A percentile compares a stretch with the other conserved stretches of the same genome.
These are phyloP conservation scores for Hypholoma fasciculare DNA, from an alignment of 768 basidiomycete genomes.

Conservation along the genomic window DNA sequence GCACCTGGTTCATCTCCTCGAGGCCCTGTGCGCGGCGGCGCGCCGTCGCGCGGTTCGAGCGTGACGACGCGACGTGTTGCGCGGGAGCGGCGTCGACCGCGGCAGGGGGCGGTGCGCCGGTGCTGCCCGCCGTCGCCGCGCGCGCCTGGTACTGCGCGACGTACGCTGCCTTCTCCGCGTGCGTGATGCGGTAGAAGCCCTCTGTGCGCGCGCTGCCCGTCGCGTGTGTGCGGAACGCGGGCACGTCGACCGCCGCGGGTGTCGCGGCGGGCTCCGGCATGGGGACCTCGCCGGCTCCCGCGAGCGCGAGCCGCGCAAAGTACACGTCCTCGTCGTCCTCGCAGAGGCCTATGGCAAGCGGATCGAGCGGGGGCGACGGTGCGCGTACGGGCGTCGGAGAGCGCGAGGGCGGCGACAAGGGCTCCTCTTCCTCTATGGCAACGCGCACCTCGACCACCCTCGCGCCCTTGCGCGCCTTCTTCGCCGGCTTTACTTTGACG, in stretches of 20 bases:
- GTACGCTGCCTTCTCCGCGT: conserved; percentile 88
- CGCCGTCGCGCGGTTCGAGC: conserved; percentile 91
- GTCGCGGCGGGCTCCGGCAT: conserved; percentile 19
- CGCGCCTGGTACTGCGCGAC: conserved; percentile 86
- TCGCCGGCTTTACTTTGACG: conserved; percentile 36
- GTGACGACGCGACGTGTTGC: conserved; percentile 69
- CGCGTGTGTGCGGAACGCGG: conserved; percentile 71
- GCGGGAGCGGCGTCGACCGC: conserved; percentile 49
- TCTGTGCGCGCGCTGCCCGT: conserved; percentile 92
- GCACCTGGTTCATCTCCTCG: conserved; percentile 93
- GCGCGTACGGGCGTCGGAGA: conserved; percentile 51
- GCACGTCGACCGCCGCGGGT: conserved; percentile 33
- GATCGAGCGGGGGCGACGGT: conserved; percentile 49
- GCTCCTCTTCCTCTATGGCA: conserved; percentile 36
- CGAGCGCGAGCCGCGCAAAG: conserved; percentile 65
- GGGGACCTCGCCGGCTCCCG: conserved; percentile 22
- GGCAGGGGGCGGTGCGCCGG: conserved; percentile 33
- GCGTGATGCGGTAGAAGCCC: conserved; percentile 94
- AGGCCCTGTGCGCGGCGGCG: conserved; percentile 89
- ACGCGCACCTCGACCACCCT: too few relatives aligned
- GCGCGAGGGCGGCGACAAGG: conserved; percentile 41
- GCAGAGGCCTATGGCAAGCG: conserved; percentile 57
- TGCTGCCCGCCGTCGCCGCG: conserved; percentile 31
- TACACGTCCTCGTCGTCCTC: conserved; percentile 91
- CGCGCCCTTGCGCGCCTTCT: conserved; percentile 22